These are phyloP conservation scores for Umbelopsis sp. DNA, from an alignment of 371 early-diverging fungal genomes.

Conservation along the genomic window DNA sequence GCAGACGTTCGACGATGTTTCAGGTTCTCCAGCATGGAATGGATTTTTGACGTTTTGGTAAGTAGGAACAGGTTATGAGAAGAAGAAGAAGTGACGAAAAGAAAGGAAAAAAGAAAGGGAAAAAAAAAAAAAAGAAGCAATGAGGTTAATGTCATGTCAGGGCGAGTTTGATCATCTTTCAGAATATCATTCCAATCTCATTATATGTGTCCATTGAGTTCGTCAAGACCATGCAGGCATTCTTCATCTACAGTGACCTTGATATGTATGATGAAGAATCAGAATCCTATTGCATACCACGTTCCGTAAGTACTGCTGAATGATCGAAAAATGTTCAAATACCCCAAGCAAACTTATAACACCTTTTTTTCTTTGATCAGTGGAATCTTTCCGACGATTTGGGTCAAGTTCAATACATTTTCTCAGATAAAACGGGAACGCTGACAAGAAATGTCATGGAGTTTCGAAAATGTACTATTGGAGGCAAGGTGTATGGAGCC, in stretches of 20 bases:
- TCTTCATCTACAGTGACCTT: conserved; percentile 84
- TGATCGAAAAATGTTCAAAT: neutral
- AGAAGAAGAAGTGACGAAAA: too few species aligned
- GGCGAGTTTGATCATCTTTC: conserved; percentile 87
- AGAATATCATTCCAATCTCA: conserved; percentile 96
- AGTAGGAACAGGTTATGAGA: conserved; percentile 11
- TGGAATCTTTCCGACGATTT: conserved; percentile 96
- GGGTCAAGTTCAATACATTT: conserved; percentile 95
- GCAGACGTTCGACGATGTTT: conserved; percentile 38
- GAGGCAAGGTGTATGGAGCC: conserved; percentile 81
- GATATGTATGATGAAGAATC: conserved; percentile 83
- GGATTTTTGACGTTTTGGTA: conserved; percentile 69
- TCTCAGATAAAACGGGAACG: conserved; percentile 98
- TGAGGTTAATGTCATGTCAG: conserved; percentile 28
- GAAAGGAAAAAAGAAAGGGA: too few species aligned
- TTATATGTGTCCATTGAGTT: conserved; percentile 95
- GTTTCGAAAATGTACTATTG: conserved; percentile 87
- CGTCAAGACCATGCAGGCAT: conserved; percentile 78
- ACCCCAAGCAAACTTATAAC: neutral
- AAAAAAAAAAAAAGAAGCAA: too few species aligned
- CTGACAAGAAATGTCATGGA: conserved; percentile 94
- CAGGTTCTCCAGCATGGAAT: conserved; percentile 41
- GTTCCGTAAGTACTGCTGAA: conserved; percentile 49
- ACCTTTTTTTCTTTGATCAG: conserved; percentile 23
- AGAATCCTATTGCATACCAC: conserved; percentile 72